Conservation (phyloP, 148 eudicot genomes). For the Chenopodium formosanum region DNA sequence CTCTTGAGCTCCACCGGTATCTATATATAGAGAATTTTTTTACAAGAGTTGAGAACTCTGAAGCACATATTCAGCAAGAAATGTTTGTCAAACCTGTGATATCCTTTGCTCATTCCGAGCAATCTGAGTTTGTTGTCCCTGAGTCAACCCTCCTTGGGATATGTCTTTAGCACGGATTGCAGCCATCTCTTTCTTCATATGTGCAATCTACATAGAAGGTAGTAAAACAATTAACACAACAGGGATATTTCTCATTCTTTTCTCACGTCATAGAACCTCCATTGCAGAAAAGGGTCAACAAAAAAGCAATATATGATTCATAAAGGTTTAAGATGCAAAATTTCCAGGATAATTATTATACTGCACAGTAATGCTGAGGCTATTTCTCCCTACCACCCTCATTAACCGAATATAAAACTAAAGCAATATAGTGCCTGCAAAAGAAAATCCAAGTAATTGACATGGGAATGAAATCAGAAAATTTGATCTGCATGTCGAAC, state of each 20-base stretch:
- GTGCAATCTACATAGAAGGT: constrained; percentile 57
- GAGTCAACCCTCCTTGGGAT: constrained; percentile 98
- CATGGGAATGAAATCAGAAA: neutral
- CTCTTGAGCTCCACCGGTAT: neutral
- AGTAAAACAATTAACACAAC: neutral
- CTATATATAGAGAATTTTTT: neutral
- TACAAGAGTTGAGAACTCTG: neutral
- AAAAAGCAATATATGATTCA: neutral
- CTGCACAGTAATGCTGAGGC: neutral
- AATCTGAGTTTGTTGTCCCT: constrained; percentile 98
- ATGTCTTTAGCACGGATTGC: constrained; percentile 97
- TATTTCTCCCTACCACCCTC: neutral
- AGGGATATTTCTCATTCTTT: neutral
- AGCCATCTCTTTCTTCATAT: constrained; percentile 98
- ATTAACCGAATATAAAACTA: neutral
- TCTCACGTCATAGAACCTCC: neutral
- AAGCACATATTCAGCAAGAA: constrained; percentile 14
- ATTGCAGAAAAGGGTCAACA: neutral
- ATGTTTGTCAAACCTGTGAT: constrained; percentile 54
- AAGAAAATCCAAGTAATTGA: neutral
- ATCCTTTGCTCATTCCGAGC: constrained; percentile 99
- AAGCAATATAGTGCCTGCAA: neutral
- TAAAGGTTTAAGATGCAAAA: neutral
- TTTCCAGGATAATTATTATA: neutral
- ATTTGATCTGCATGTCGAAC: constrained; percentile 20